phyloP scores from a whole-genome alignment of 2,329 filamentous ascomycete genomes.

The Fusarium hostae region DNA sequence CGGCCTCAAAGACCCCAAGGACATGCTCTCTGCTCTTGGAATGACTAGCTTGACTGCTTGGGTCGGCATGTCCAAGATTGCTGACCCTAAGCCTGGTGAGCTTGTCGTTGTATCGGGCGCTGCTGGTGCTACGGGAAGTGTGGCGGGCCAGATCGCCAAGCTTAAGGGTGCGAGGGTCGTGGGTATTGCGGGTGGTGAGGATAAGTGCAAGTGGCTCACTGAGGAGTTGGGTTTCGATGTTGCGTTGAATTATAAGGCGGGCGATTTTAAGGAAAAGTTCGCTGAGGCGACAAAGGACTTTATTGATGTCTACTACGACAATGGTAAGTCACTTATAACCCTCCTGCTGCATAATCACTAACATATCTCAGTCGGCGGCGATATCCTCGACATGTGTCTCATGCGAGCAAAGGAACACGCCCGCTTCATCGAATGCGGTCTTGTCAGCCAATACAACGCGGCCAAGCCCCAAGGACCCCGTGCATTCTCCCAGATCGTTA shows the following conservation, averaged over 20 bases:
- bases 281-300: conserved; percentile 66
- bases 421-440: conserved; percentile 79
- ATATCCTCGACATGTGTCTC: conserved; percentile 75
- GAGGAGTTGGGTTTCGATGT: conserved; percentile 74
- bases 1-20: conserved; percentile 58
- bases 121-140: conserved; percentile 80
- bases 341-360: background rate
- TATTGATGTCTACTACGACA: conserved; percentile 80
- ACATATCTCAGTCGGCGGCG: conserved; percentile 66
- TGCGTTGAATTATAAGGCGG: conserved; percentile 76
- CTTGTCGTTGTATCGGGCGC: conserved; percentile 82
- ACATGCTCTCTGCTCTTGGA: conserved; percentile 71
- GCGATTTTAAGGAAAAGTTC: conserved; percentile 69
- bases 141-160: conserved; percentile 83
- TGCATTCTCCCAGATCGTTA: conserved; percentile 64
- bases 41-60: conserved; percentile 80
- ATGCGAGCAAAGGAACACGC: conserved; percentile 69
- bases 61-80: conserved; percentile 77
- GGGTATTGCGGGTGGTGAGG: conserved; percentile 72
- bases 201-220: conserved; percentile 74
- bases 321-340: conserved; percentile 51
- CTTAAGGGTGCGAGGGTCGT: conserved; percentile 71
- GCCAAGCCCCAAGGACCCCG: conserved; percentile 65
- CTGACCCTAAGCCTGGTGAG: conserved; percentile 73
- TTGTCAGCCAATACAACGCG: conserved; percentile 76